Percentiles rank a stretch among this genome's conserved stretches.
phyloP scores from a whole-genome alignment of 192 early-diverging fungal species.

The Geosiphon pyriformis region DNA sequence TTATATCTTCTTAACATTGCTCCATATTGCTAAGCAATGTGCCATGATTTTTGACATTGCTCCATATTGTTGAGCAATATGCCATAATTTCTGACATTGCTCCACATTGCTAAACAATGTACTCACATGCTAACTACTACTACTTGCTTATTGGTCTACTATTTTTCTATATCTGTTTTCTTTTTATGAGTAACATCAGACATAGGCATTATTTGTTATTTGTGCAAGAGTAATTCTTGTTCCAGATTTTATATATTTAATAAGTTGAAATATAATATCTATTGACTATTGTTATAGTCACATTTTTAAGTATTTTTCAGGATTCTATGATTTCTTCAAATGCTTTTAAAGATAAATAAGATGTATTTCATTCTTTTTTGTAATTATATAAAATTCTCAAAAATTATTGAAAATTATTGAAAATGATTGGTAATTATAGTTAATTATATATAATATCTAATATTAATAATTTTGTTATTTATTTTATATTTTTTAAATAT shows the following conservation, averaged over 20 bases:
- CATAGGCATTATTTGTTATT: neutral
- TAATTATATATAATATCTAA: constrained; percentile 11
- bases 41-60: no score
- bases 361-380: constrained; percentile 4
- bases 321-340: no score
- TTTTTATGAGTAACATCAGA: neutral
- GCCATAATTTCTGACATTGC: no score
- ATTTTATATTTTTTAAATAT: neutral
- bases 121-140: no score
- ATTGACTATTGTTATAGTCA: neutral
- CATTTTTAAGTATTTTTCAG: constrained; percentile 14
- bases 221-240: neutral
- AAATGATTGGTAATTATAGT: neutral
- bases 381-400: neutral
- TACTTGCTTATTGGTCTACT: no score
- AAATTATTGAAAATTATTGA: neutral
- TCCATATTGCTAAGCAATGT: no score
- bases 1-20: no score
- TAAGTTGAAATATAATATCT: neutral
- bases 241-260: constrained; percentile 18
- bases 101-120: no score
- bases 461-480: neutral
- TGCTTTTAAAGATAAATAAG: no score
- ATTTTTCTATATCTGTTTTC: no score
- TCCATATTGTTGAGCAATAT: no score